Percentiles rank a stretch among this genome's conserved stretches.
phyloP scores from a whole-genome alignment of 768 basidiomycete species.

The Galerina sulciceps region DNA sequence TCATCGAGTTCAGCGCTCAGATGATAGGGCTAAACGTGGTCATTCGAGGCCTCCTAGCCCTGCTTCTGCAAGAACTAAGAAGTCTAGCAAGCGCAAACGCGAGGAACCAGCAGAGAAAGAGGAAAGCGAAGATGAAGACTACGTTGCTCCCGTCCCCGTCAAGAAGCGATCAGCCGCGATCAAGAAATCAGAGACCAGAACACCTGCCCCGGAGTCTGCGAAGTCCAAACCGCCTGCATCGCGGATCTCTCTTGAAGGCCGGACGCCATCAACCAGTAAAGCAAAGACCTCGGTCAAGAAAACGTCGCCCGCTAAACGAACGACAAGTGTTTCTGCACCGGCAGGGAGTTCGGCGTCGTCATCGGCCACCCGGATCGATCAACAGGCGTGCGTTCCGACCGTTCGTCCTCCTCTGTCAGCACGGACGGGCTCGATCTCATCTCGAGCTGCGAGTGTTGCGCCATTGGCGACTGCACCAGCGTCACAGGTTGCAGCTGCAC shows the following conservation, averaged over 20 bases:
- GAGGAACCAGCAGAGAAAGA: background rate
- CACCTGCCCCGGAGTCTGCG: background rate
- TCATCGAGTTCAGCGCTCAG: background rate
- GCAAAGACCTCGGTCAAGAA: constrained; percentile 18
- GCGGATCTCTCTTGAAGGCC: background rate
- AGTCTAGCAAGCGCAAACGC: constrained; percentile 8
- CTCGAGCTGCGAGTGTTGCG: too few species aligned
- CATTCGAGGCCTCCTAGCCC: background rate
- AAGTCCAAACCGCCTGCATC: background rate
- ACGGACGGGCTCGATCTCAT: too few species aligned
- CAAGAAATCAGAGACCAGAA: background rate
- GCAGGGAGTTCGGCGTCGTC: background rate
- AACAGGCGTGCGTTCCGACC: too few species aligned
- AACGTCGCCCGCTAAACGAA: background rate
- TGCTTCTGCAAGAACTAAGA: background rate
- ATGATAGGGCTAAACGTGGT: background rate
- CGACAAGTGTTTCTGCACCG: background rate
- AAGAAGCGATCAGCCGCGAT: background rate
- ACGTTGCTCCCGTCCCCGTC: constrained; percentile 1
- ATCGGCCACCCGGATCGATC: background rate
- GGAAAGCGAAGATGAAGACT: background rate
- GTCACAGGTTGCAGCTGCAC: too few species aligned
- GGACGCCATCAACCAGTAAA: constrained; percentile 2
- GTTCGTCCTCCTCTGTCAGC: too few species aligned
- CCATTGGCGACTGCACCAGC: too few species aligned